Evolutionary conservation across 306 rosid genomes (phyloP), one percentile per base, ranked within the genome.

Genomic region (Fragaria nilgerrensis): DNA sequence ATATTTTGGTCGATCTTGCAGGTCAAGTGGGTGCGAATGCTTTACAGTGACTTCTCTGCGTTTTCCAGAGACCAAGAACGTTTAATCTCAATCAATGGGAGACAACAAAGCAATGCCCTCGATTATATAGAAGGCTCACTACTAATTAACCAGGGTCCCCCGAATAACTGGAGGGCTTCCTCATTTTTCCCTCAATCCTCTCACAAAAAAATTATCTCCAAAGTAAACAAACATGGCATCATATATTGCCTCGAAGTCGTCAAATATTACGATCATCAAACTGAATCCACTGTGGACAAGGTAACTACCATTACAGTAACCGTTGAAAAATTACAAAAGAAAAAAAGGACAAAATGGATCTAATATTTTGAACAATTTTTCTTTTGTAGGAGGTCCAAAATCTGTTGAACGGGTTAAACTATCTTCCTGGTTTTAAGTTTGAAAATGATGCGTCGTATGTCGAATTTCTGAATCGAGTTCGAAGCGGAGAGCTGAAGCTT

Each of bases 181-280:
- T 92, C 98, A 70, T 95, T 90, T 86, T 95, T 92, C 53, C 97
- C 98, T 65, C 41, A 34, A 23, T 81, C 96, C n/a, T 88, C 89
- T 53, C 96, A 90, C 85, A 64, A 88, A 0, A 85, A 72, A 81
- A 92, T 95, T 39, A 79, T 86, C 63, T 89, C 96, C 52, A 59
- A 77, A 2, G 80, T 95, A 6, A 71, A 80, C 4, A 73, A 86
- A 63, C 73, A 92, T 68, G 76, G 63, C 75, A 88, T 92, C 62
- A 43, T 95, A 45, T 95, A 95, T 68, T 86, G 92, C 66, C 91
- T 95, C 12, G 98, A 92, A 86, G 82, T 92, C 0, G 95, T 86
- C 52, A 95, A 86, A 75, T 88, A 75, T 63, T 92, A 95, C 67
- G 96, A 90, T 58, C 79, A 88, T 5, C 75, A 76, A 39, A 78